Conservation (phyloP, 202 grass and related monocot genomes). For the Sporobolus alterniflorus region DNA sequence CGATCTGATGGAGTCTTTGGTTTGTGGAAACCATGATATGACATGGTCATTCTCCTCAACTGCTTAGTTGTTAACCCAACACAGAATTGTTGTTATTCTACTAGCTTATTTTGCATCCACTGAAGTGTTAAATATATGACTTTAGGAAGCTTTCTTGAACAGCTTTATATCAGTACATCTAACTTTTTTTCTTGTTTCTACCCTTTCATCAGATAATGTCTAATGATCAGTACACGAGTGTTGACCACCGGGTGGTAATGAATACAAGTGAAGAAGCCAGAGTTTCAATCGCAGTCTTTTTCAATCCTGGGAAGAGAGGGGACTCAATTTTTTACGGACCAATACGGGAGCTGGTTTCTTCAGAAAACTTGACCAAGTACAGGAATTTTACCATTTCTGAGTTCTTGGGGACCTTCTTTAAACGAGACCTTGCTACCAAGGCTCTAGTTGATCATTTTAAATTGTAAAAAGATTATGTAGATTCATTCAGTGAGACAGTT, state of each 20-base stretch:
- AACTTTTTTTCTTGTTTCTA: not conserved
- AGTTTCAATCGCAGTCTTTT: constrained; percentile 74
- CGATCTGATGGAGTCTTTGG: too few relatives aligned
- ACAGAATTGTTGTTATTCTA: too few relatives aligned
- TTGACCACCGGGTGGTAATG: constrained; percentile 75
- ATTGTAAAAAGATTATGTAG: constrained; percentile 33
- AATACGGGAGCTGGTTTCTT: constrained; percentile 59
- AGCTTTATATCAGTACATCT: not conserved
- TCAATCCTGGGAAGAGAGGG: constrained; percentile 63
- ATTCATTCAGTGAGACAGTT: not conserved
- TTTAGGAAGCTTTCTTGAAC: too few relatives aligned
- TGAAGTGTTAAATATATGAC: too few relatives aligned
- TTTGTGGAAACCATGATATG: too few relatives aligned
- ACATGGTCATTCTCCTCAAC: too few relatives aligned
- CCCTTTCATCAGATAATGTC: constrained; percentile 70
- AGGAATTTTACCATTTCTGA: constrained; percentile 66
- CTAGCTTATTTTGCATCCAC: too few relatives aligned
- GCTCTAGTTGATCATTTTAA: constrained; percentile 71
- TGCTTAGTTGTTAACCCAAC: too few relatives aligned
- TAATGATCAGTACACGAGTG: constrained; percentile 77
- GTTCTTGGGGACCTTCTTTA: constrained; percentile 73
- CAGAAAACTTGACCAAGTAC: constrained; percentile 52
- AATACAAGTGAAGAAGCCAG: constrained; percentile 58
- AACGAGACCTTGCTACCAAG: constrained; percentile 58
- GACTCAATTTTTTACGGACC: constrained; percentile 66